Percentiles rank a stretch among this genome's conserved stretches.
Conservation (phyloP, 2,329 filamentous ascomycete species). For the Aspergillus sp. region DNA sequence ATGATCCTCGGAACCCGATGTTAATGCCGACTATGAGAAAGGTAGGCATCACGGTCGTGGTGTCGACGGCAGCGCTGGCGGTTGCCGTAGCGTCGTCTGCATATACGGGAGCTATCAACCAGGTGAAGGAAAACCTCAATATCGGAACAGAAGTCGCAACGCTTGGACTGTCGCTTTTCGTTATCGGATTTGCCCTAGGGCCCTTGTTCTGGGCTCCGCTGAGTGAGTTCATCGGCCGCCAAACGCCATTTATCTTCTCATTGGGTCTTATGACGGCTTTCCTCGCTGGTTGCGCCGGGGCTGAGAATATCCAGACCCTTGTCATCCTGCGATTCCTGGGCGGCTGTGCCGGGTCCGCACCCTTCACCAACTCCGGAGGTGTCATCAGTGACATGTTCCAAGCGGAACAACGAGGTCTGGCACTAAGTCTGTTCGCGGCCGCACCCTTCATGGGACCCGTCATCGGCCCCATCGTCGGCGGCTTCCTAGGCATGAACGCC, state of each 20-base stretch:
- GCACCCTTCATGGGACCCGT: slow-evolving; percentile 52
- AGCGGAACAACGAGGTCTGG: slow-evolving; percentile 46
- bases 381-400: slow-evolving; percentile 56
- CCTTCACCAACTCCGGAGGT: slow-evolving; percentile 36
- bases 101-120: slow-evolving; percentile 19
- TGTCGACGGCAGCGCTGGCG: slow-evolving; percentile 60
- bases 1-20: slow-evolving; percentile 63
- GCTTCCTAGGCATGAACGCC: slow-evolving; percentile 22
- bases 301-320: slow-evolving; percentile 51
- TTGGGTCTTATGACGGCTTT: slow-evolving; percentile 53
- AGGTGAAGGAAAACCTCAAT: slow-evolving; percentile 50
- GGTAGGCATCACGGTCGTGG: slow-evolving; percentile 58
- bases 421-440: slow-evolving; percentile 58
- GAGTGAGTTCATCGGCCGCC: slow-evolving; percentile 56
- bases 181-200: slow-evolving; percentile 54
- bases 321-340: slow-evolving; percentile 60
- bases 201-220: slow-evolving; percentile 62
- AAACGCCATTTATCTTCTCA: slow-evolving; percentile 47
- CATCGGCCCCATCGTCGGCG: slow-evolving; percentile 23
- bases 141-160: slow-evolving; percentile 50
- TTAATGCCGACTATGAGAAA: slow-evolving; percentile 52
- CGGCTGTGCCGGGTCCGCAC: slow-evolving; percentile 53
- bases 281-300: slow-evolving; percentile 52
- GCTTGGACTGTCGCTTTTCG: slow-evolving; percentile 59
- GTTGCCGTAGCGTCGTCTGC: slow-evolving; percentile 65